Percentiles rank a stretch among this genome's conserved stretches.
phyloP scores from a whole-genome alignment of 108 stramenopile genomes.

The Schizochytrium sp. region DNA sequence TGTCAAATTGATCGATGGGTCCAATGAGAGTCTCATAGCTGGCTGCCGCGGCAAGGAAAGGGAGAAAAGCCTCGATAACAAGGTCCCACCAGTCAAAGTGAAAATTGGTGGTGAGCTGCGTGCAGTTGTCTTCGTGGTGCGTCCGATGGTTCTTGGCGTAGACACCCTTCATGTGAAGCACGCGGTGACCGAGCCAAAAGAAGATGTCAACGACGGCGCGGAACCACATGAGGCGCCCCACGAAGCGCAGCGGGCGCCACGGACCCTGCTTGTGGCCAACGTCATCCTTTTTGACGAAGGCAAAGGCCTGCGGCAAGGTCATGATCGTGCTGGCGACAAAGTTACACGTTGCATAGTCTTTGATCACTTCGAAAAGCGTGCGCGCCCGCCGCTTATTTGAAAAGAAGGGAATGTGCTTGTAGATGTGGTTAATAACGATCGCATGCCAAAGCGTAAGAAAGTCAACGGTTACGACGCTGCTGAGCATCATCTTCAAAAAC shows the following conservation, averaged over 20 bases:
- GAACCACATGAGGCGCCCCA: background rate
- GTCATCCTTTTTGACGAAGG: background rate
- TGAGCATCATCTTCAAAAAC: background rate
- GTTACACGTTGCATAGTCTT: background rate
- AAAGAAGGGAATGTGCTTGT: background rate
- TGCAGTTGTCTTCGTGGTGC: background rate
- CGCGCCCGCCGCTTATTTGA: background rate
- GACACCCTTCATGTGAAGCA: constrained; percentile 1
- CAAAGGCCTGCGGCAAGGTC: background rate
- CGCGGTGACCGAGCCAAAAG: background rate
- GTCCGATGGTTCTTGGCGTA: background rate
- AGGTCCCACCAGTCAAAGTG: constrained; percentile 7
- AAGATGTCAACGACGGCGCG: background rate
- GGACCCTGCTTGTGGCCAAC: background rate
- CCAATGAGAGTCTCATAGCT: background rate
- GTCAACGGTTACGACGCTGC: background rate
- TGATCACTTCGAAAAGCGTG: background rate
- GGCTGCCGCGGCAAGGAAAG: background rate
- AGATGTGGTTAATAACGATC: background rate
- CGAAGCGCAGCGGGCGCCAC: background rate
- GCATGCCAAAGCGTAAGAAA: too few species aligned
- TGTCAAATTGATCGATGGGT: background rate
- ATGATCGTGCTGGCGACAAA: background rate
- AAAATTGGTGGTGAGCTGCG: background rate
- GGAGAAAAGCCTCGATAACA: background rate